These are phyloP conservation scores for Chlorella ohadii DNA, from an alignment of 139 green algal species.

Conservation along the genomic window DNA sequence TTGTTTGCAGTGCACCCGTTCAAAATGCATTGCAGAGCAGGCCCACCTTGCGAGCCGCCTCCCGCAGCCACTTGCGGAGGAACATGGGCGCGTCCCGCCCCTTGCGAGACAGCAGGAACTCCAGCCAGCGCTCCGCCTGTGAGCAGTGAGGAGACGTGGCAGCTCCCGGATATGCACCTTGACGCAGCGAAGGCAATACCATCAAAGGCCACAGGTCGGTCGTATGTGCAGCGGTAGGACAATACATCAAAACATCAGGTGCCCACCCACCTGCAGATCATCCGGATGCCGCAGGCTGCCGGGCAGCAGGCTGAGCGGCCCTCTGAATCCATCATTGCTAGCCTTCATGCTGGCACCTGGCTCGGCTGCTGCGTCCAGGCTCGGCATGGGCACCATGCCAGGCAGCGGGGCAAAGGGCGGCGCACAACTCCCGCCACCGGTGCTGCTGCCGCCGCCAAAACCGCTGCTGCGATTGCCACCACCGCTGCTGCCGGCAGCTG, in stretches of 20 bases:
- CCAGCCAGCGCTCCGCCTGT: conserved; percentile 46
- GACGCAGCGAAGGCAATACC: no score
- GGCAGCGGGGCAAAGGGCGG: not conserved
- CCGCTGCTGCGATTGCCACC: not conserved
- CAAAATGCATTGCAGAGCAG: no score
- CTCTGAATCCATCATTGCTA: not conserved
- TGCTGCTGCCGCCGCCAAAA: not conserved
- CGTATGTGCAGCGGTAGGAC: no score
- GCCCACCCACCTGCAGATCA: conserved; percentile 35
- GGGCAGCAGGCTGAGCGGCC: not conserved
- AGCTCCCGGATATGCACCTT: no score
- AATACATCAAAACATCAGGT: not conserved
- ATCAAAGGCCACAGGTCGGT: no score
- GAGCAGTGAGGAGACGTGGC: no score
- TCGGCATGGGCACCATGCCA: not conserved
- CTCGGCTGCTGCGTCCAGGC: not conserved
- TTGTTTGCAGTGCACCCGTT: no score
- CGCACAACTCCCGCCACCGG: not conserved
- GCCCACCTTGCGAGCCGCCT: conserved; percentile 63
- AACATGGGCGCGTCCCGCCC: conserved; percentile 55
- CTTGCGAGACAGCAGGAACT: conserved; percentile 55
- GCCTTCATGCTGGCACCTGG: not conserved
- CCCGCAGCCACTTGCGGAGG: conserved; percentile 70
- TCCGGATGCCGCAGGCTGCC: conserved; percentile 36
- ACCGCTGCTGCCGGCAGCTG: not conserved